Percentiles rank a stretch among this genome's conserved stretches.
These are phyloP conservation scores for Phoma sp. DNA, from an alignment of 2,329 filamentous ascomycete genomes.

Conservation along the genomic window DNA sequence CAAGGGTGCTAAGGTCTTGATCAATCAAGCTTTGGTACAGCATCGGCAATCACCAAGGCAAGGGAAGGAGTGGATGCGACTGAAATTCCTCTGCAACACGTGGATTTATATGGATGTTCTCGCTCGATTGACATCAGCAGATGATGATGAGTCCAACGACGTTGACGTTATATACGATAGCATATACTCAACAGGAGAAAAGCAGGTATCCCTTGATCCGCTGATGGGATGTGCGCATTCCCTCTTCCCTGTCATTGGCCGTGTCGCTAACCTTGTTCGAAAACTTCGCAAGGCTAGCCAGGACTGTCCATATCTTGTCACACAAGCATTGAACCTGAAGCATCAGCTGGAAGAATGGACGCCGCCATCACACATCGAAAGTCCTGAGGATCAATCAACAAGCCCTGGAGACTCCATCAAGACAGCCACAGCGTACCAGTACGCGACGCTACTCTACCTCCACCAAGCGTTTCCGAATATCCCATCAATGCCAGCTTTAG, in stretches of 20 bases:
- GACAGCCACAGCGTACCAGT: constrained; percentile 71
- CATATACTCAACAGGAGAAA: constrained; percentile 39
- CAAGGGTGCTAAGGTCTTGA: constrained; percentile 68
- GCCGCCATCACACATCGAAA: constrained; percentile 63
- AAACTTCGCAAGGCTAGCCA: constrained; percentile 61
- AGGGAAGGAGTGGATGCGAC: constrained; percentile 54
- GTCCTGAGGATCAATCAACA: constrained; percentile 67
- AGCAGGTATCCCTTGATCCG: constrained; percentile 67
- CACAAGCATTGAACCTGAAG: constrained; percentile 67
- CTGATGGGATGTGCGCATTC: constrained; percentile 72
- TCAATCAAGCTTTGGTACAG: constrained; percentile 63
- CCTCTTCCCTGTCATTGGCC: constrained; percentile 71
- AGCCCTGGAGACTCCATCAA: constrained; percentile 69
- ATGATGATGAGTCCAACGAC: constrained; percentile 62
- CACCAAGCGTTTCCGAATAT: constrained; percentile 73
- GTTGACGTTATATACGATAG: constrained; percentile 52
- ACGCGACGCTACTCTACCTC: constrained; percentile 69
- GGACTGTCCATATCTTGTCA: constrained; percentile 67
- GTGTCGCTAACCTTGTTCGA: constrained; percentile 69
- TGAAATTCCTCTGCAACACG: constrained; percentile 72
- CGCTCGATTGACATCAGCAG: constrained; percentile 68
- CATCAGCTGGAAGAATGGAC: constrained; percentile 66
- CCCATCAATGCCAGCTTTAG: constrained; percentile 62
- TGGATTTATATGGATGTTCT: constrained; percentile 79
- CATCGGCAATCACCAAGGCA: constrained; percentile 50